Evolutionary conservation across 1,284 basidiomycete genomes (phyloP).

Genomic region (Boletus mariae): DNA sequence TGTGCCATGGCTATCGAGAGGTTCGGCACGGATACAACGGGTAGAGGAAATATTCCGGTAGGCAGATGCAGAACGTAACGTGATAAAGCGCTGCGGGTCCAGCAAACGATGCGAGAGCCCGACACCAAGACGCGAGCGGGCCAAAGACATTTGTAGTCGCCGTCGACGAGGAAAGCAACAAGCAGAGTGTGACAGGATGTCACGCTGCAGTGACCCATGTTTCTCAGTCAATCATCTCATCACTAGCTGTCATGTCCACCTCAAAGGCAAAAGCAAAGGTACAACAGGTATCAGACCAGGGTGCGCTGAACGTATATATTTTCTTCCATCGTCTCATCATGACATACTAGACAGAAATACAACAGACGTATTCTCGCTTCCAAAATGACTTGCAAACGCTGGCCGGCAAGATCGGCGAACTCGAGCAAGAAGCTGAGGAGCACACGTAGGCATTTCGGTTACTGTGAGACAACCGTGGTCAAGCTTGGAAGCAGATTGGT

Average conservation of each 20-base stretch:
- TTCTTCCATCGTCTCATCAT: constrained; percentile 30
- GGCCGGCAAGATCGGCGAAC: constrained; percentile 88
- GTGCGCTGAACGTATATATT: constrained; percentile 39
- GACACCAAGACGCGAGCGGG: constrained; percentile 28
- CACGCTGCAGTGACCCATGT: constrained; percentile 33
- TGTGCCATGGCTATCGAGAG: constrained; percentile 14
- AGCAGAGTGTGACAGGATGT: constrained; percentile 34
- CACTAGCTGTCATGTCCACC: constrained; percentile 29
- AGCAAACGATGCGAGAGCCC: constrained; percentile 35
- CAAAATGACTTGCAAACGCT: constrained; percentile 83
- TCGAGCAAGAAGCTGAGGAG: constrained; percentile 91
- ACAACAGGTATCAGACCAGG: constrained; percentile 61
- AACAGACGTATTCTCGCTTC: constrained; percentile 70
- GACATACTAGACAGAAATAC: constrained; percentile 65
- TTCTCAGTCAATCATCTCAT: constrained; percentile 50
- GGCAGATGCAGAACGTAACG: constrained; percentile 38
- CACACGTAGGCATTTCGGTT: constrained; percentile 55
- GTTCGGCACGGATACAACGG: constrained; percentile 21
- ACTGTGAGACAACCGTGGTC: constrained; percentile 4
- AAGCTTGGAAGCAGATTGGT: constrained; percentile 64
- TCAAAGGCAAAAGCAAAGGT: constrained; percentile 54
- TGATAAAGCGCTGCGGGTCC: constrained; percentile 20
- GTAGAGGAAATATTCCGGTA: constrained; percentile 37
- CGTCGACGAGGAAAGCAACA: constrained; percentile 17
- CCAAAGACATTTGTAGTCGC: constrained; percentile 50